Evolutionary conservation across 2,329 filamentous ascomycete species (phyloP), one percentile per base, ranked within the genome.

Genomic region (Penicillium sclerotigenum): DNA sequence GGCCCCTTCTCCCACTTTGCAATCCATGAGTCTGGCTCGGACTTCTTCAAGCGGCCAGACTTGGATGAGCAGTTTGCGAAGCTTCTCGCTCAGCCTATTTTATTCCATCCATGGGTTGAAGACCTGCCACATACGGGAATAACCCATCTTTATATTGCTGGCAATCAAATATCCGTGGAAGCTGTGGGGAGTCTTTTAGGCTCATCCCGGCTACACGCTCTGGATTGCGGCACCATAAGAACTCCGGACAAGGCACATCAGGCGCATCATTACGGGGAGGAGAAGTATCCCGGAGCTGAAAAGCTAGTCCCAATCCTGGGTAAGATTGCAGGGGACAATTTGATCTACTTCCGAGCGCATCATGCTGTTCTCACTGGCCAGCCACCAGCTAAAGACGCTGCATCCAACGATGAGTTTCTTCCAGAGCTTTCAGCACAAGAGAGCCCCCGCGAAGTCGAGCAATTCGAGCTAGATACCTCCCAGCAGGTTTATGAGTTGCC

Each of bases 71-170:
- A 79, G 47, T 72, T 85, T 22, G 70, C 81, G 8, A 75, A 73
- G 52, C 70, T 77, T 13, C 73, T 83, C 36, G 80, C 79, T 1
- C 73, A 71, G 22, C 75, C 75, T 1, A 79, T 83, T 40, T 77
- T 81, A 16, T 79, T 79, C 10, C 77, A 79, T 47, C 77, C 83
- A 29, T 78, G 80, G 36, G 78, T 85, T 28, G 83, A 86, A 61
- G 78, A 83, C 59, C 72, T 80, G 1, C 76, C 80, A 22, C 75
- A 80, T 62, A 71, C 75, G 10, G 84, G 84, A 2, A 78, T 86
- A 36, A 86, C 83, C 0, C 83, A 87, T 70, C 71, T 87, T 2
- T 84, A 83, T 62, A 76, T 86, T 14, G 77, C 83, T 4, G 77
- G 78, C 8, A 87, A 86, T 54, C 63, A 72, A 3, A 66, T 86